Evolutionary conservation across 2,329 filamentous ascomycete species (phyloP), one percentile per base, ranked within the genome.

Genomic region (Penicillium vulpinum): DNA sequence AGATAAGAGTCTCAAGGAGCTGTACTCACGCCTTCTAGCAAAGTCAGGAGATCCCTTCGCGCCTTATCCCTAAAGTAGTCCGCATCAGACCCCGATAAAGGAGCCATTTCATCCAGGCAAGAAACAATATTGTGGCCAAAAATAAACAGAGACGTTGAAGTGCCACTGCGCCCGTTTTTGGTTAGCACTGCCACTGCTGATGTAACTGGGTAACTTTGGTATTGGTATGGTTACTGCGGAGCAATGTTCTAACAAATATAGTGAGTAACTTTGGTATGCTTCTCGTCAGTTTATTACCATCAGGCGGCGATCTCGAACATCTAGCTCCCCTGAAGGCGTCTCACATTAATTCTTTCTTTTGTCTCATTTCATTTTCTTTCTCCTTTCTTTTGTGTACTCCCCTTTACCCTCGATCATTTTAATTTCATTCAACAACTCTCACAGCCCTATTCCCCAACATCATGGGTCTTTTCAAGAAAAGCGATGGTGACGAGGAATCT

Each of bases 21-120:
- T 50, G 6, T 78, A 90, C 92, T 85, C 89, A 99, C 94, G 76
- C 90, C 88, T 84, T 97, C 93, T 60, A 99, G 88, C 67, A 97
- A 86, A 77, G 89, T 88, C 66, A 99, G 83, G 64, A 99, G 82
- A 73, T 97, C 91, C 74, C 92, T 92, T 60, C 92, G 88, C 64
- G 92, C 90, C 77, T 78, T 79, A 52, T 80, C 77, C 62, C 70
- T 75, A 59, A 79, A 71, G 65, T 78, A 70, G 60, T 80, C 78
- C 29, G 77, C 75, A 70, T 81, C 64, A 61, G 58, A 61, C 64
- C 67, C 61, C 59, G 46, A 55, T 40, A 62, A 50, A 38, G 61
- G 62, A 56, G 64, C 64, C 64, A 66, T 66, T 58, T 61, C 57
- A 56, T 57, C 49, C 56, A 63, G 63, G 59, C 61, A 67, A 54